Conservation (phyloP, 176 grass and related monocot genomes). For the Hyparrhenia diplandra region DNA sequence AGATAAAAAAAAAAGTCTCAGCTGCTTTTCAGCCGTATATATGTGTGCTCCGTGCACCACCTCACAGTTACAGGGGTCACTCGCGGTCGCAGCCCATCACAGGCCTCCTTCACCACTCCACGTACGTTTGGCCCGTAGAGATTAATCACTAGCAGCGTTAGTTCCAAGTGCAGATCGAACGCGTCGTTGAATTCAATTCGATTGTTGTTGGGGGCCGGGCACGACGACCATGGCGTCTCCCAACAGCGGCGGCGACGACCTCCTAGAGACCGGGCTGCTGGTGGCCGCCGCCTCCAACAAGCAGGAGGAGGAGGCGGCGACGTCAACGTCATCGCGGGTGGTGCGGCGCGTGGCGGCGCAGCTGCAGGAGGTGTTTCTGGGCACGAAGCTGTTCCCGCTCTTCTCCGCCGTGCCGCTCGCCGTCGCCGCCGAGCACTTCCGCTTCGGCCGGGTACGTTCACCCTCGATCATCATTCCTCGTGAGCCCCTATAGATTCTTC, state of each 20-base stretch:
- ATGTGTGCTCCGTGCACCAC: neutral
- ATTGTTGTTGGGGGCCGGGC: no score
- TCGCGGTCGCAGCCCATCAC: no score
- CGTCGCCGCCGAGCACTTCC: constrained; percentile 33
- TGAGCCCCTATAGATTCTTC: neutral
- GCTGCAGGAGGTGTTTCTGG: constrained; percentile 49
- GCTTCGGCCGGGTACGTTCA: constrained; percentile 33
- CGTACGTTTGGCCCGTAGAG: neutral
- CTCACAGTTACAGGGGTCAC: neutral
- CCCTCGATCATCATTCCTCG: neutral
- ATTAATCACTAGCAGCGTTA: neutral
- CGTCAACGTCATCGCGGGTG: constrained; percentile 1
- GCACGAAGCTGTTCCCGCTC: constrained; percentile 65
- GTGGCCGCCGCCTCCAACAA: neutral
- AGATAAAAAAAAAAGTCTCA: no score
- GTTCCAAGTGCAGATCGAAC: neutral
- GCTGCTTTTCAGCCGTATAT: no score
- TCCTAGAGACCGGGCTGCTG: constrained; percentile 38
- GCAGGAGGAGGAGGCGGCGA: neutral
- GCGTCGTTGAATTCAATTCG: neutral
- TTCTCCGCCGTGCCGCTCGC: constrained; percentile 58
- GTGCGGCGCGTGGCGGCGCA: constrained; percentile 30
- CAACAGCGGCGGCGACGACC: neutral
- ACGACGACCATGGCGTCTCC: constrained; percentile 14
- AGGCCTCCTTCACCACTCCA: neutral